These are phyloP conservation scores for Cryptosporidium parvum DNA, from an alignment of 169 alveolate species.

Conservation along the genomic window DNA sequence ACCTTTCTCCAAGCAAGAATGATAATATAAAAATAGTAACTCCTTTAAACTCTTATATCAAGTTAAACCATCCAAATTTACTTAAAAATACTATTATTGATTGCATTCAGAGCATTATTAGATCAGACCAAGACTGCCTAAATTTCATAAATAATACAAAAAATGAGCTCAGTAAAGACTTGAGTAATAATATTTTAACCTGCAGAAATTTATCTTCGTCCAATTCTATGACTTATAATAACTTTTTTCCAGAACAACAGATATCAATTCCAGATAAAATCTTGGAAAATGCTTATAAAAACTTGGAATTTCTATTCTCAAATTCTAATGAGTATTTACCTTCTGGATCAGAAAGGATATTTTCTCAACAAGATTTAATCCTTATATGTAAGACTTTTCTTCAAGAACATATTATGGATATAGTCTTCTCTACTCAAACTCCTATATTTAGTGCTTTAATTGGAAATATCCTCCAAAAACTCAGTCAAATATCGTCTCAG, in stretches of 20 bases:
- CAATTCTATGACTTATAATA: not conserved
- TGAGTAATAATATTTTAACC: not conserved
- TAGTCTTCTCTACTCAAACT: not conserved
- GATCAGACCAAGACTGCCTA: conserved; percentile 14
- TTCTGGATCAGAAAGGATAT: not conserved
- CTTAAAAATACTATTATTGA: conserved; percentile 16
- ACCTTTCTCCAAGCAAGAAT: conserved; percentile 18
- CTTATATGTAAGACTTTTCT: conserved; percentile 9
- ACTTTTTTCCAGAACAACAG: not conserved
- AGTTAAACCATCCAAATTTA: conserved; percentile 7
- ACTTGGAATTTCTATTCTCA: conserved; percentile 16
- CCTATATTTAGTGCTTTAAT: conserved; percentile 5
- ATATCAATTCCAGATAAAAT: conserved; percentile 32
- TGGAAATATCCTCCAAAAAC: conserved; percentile 11
- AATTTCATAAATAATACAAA: conserved; percentile 10
- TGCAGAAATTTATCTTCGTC: not conserved
- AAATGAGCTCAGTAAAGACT: conserved; percentile 31
- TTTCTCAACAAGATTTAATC: conserved; percentile 28
- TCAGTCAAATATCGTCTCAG: conserved; percentile 2
- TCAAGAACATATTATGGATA: conserved; percentile 29
- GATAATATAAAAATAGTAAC: conserved; percentile 14
- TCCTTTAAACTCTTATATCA: conserved; percentile 37
- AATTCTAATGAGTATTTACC: not conserved
- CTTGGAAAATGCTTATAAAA: conserved; percentile 2
- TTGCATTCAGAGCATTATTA: conserved; percentile 21